These are phyloP conservation scores for Teunomyces gatunensis DNA, from an alignment of 805 yeast species.

Conservation along the genomic window DNA sequence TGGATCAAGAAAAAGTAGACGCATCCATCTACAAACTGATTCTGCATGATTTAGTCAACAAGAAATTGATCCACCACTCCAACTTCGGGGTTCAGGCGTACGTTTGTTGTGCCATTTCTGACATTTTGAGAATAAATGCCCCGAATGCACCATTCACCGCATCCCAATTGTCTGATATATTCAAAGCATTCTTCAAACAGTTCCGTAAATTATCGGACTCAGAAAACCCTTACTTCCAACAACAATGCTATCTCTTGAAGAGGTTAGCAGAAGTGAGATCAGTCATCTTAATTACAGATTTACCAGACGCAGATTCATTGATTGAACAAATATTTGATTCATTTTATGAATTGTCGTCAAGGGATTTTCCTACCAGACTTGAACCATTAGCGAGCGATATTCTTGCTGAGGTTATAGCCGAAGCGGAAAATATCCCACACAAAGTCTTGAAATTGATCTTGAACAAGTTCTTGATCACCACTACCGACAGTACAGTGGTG, in stretches of 20 bases:
- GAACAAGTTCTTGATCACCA: constrained; percentile 50
- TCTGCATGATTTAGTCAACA: constrained; percentile 52
- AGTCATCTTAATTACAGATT: constrained; percentile 69
- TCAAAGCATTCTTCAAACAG: constrained; percentile 63
- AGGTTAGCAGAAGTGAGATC: constrained; percentile 74
- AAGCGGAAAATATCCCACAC: constrained; percentile 62
- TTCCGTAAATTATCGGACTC: constrained; percentile 53
- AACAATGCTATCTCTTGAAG: constrained; percentile 63
- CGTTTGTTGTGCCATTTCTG: constrained; percentile 71
- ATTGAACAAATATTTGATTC: constrained; percentile 55
- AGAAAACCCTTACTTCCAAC: constrained; percentile 59
- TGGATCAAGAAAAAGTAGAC: constrained; percentile 61
- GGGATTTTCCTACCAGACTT: constrained; percentile 48
- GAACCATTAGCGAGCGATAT: constrained; percentile 67
- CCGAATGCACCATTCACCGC: constrained; percentile 88
- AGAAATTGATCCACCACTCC: constrained; percentile 56
- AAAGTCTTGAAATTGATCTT: constrained; percentile 61
- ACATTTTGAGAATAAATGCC: constrained; percentile 72
- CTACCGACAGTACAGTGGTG: constrained; percentile 18
- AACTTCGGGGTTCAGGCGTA: constrained; percentile 69
- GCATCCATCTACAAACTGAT: constrained; percentile 38
- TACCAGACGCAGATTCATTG: constrained; percentile 58
- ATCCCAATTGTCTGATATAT: constrained; percentile 58
- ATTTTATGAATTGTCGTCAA: constrained; percentile 54
- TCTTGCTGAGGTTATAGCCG: constrained; percentile 72